A percentile compares a stretch with the other conserved stretches of the same genome.
These are phyloP conservation scores for Tylopilus rubrobrunneus DNA, from an alignment of 768 basidiomycete species.

Conservation along the genomic window DNA sequence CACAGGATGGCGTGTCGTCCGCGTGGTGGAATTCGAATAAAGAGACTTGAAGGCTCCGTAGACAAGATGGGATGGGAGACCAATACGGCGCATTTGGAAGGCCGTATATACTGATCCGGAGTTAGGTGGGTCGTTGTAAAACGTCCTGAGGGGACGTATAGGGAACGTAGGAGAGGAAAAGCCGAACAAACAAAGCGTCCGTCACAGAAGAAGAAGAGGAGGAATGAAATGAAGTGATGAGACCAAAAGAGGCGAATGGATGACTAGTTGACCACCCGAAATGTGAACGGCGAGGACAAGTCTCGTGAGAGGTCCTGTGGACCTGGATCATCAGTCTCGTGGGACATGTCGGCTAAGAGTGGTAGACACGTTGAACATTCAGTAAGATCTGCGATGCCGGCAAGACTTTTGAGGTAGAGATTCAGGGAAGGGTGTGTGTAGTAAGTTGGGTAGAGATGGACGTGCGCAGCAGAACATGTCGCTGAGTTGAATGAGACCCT, in stretches of 20 bases:
- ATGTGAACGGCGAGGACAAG: slow-evolving; percentile 19
- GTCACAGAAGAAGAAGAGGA: slow-evolving; percentile 30
- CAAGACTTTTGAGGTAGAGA: slow-evolving; percentile 9
- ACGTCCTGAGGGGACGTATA: slow-evolving; percentile 23
- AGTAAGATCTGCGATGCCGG: slow-evolving; percentile 24
- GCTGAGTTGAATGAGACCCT: slow-evolving; percentile 28
- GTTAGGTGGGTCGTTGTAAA: slow-evolving; percentile 26
- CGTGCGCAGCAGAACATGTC: slow-evolving; percentile 11
- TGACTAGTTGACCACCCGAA: slow-evolving; percentile 24
- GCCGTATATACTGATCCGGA: slow-evolving; percentile 30
- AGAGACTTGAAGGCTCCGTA: slow-evolving; percentile 15
- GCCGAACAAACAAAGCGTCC: slow-evolving; percentile 24
- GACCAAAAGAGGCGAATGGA: slow-evolving; percentile 24
- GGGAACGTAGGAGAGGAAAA: slow-evolving; percentile 24
- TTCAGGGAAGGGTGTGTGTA: slow-evolving; percentile 12
- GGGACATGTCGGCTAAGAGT: slow-evolving; percentile 19
- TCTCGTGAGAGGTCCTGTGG: slow-evolving; percentile 20
- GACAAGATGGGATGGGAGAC: slow-evolving; percentile 18
- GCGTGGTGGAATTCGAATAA: slow-evolving; percentile 22
- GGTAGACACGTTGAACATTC: slow-evolving; percentile 15
- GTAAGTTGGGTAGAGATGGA: slow-evolving; percentile 12
- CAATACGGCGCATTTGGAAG: slow-evolving; percentile 10
- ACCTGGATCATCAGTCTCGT: slow-evolving; percentile 15
- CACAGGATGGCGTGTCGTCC: slow-evolving; percentile 31
- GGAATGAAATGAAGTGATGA: slow-evolving; percentile 31